Conservation (phyloP, 176 grass and related monocot species). For the Oryza glumipatula region DNA sequence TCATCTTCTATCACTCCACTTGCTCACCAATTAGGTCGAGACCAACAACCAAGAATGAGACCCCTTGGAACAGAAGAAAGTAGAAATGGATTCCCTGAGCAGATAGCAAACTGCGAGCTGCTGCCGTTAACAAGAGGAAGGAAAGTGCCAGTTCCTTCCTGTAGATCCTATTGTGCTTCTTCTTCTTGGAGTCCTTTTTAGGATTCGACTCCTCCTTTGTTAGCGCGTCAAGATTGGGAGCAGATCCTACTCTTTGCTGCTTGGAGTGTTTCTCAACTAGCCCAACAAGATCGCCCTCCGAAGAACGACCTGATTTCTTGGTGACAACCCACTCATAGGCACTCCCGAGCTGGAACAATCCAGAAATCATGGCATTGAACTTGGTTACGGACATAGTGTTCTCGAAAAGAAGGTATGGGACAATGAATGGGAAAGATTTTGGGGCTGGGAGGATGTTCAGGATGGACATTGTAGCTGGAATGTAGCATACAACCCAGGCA, state of each 20-base stretch:
- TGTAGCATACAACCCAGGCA: slow-evolving; percentile 80
- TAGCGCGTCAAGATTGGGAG: slow-evolving; percentile 45
- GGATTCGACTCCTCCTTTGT: slow-evolving; percentile 49
- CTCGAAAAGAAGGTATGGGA: slow-evolving; percentile 86
- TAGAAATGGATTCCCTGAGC: slow-evolving; percentile 86
- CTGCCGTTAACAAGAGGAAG: slow-evolving; percentile 72
- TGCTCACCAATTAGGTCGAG: slow-evolving; percentile 85
- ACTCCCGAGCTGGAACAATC: slow-evolving; percentile 80
- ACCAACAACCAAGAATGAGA: slow-evolving; percentile 74
- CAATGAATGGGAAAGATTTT: slow-evolving; percentile 80
- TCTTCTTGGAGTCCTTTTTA: slow-evolving; percentile 64
- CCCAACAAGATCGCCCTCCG: slow-evolving; percentile 54
- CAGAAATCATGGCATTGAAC: slow-evolving; percentile 93
- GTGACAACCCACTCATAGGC: slow-evolving; percentile 95
- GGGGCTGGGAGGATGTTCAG: slow-evolving; percentile 78
- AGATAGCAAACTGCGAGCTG: slow-evolving; percentile 67
- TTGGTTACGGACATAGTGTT: slow-evolving; percentile 96
- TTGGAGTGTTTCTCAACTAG: slow-evolving; percentile 56
- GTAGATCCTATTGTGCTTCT: slow-evolving; percentile 78
- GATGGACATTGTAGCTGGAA: slow-evolving; percentile 83
- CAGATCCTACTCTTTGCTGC: slow-evolving; percentile 54
- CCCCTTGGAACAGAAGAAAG: slow-evolving; percentile 80
- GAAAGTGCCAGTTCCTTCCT: slow-evolving; percentile 74
- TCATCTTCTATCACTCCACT: slow-evolving; percentile 56
- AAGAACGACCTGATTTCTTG: slow-evolving; percentile 86